A percentile compares a stretch with the other conserved stretches of the same genome.
phyloP scores from a whole-genome alignment of 306 rosid genomes.

The Rubus idaeus region DNA sequence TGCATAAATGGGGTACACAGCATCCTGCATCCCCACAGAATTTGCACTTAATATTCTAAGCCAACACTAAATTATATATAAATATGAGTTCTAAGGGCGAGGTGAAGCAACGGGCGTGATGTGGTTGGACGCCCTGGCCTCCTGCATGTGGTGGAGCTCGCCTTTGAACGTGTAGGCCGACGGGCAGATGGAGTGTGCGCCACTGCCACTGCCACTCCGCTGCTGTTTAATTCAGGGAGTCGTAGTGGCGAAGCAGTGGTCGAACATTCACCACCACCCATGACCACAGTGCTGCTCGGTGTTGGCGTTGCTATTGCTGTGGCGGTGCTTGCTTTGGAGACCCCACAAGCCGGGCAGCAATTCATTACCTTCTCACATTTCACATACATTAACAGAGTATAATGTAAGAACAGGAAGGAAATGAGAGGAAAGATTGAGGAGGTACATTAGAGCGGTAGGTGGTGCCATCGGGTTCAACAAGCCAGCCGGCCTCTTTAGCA shows the following conservation, averaged over 20 bases:
- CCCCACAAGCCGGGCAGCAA: constrained; percentile 43
- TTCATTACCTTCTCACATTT: constrained; percentile 30
- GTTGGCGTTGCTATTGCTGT: constrained; percentile 17
- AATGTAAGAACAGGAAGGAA: background rate
- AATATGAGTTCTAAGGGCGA: background rate
- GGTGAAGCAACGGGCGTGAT: constrained; percentile 30
- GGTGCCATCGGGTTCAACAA: constrained; percentile 46
- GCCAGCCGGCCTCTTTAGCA: constrained; percentile 54
- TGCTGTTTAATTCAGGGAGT: background rate
- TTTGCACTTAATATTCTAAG: background rate
- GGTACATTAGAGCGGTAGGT: constrained; percentile 39
- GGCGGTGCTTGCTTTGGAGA: constrained; percentile 21
- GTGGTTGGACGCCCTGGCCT: constrained; percentile 34
- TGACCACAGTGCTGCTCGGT: constrained; percentile 27
- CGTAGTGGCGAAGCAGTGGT: constrained; percentile 34
- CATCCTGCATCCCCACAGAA: background rate
- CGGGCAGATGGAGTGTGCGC: background rate
- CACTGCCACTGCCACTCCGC: background rate
- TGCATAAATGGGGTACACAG: background rate
- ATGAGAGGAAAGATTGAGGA: background rate
- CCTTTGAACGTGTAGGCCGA: constrained; percentile 21
- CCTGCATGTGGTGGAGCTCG: constrained; percentile 14
- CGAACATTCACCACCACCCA: constrained; percentile 37
- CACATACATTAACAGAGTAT: background rate
- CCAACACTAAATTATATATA: background rate